Evolutionary conservation across 495 filamentous ascomycete species (phyloP).

Genomic region (Penicillium longicatenatum): DNA sequence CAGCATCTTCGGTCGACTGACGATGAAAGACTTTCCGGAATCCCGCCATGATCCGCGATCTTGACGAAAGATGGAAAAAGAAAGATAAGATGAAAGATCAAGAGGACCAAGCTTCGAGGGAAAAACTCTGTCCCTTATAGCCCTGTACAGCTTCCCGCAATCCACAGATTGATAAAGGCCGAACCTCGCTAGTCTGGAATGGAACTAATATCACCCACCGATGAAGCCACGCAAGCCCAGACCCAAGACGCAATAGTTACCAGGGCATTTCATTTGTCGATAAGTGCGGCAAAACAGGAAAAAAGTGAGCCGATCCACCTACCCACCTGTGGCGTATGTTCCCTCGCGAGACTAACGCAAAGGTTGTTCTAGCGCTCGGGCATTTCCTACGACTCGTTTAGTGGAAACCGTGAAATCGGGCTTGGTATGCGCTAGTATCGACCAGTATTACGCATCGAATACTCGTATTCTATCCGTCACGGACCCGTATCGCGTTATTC

Average conservation of each 20-base stretch:
- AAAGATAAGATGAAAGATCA: background rate
- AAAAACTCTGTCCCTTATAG: conserved; percentile 4
- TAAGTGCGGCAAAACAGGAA: background rate
- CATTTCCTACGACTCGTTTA: background rate
- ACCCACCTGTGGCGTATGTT: background rate
- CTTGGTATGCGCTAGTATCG: background rate
- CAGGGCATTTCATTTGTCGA: background rate
- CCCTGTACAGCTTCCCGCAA: background rate
- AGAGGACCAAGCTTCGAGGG: background rate
- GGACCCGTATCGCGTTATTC: background rate
- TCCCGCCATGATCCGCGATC: background rate
- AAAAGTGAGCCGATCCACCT: background rate
- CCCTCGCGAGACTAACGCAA: background rate
- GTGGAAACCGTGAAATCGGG: background rate
- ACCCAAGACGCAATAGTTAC: background rate
- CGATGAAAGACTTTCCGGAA: conserved; percentile 2
- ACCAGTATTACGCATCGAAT: background rate
- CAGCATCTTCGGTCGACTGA: conserved; percentile 3
- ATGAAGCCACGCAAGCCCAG: conserved; percentile 5
- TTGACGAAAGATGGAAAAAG: background rate
- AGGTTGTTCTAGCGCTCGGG: background rate
- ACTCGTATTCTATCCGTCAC: too few species aligned
- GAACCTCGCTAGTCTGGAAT: background rate
- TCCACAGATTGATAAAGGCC: conserved; percentile 7
- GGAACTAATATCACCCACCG: background rate